phyloP scores from a whole-genome alignment of 495 filamentous ascomycete species.

The Chaetomium fimeti region DNA sequence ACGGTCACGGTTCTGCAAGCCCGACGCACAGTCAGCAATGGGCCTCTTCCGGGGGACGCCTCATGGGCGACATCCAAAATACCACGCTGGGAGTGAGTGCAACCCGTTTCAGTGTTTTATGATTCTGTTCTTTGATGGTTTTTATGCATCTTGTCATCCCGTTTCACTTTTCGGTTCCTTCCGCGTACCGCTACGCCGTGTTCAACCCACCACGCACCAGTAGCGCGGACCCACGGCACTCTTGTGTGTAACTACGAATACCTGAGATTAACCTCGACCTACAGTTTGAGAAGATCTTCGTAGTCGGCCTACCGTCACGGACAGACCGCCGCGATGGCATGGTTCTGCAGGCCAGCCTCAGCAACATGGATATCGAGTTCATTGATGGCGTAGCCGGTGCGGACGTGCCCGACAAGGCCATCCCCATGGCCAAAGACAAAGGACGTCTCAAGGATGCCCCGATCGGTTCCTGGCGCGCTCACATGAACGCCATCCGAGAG shows the following conservation, averaged over 20 bases:
- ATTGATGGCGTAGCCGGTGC: constrained; percentile 5
- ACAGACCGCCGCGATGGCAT: constrained; percentile 59
- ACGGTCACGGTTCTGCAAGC: too few relatives aligned
- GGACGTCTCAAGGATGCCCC: constrained; percentile 18
- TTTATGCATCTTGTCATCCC: too few relatives aligned
- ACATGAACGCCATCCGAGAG: constrained; percentile 36
- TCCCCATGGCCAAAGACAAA: constrained; percentile 32
- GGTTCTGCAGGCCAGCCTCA: constrained; percentile 46
- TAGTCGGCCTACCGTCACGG: constrained; percentile 40
- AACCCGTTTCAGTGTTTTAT: too few relatives aligned
- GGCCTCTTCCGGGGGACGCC: too few relatives aligned
- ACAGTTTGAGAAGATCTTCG: constrained; percentile 55
- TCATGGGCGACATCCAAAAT: too few relatives aligned
- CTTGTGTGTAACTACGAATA: neutral
- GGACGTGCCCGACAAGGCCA: constrained; percentile 35
- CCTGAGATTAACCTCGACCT: neutral
- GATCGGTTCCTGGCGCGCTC: constrained; percentile 33
- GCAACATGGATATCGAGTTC: constrained; percentile 51
- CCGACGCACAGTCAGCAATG: too few relatives aligned
- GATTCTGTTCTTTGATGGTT: too few relatives aligned
- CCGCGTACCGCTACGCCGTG: too few relatives aligned
- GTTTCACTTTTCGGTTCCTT: too few relatives aligned
- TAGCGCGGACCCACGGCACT: too few relatives aligned
- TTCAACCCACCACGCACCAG: too few relatives aligned
- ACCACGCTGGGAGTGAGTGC: too few relatives aligned